phyloP scores from a whole-genome alignment of 2,329 filamentous ascomycete species.

The Colletotrichum noveboracense region DNA sequence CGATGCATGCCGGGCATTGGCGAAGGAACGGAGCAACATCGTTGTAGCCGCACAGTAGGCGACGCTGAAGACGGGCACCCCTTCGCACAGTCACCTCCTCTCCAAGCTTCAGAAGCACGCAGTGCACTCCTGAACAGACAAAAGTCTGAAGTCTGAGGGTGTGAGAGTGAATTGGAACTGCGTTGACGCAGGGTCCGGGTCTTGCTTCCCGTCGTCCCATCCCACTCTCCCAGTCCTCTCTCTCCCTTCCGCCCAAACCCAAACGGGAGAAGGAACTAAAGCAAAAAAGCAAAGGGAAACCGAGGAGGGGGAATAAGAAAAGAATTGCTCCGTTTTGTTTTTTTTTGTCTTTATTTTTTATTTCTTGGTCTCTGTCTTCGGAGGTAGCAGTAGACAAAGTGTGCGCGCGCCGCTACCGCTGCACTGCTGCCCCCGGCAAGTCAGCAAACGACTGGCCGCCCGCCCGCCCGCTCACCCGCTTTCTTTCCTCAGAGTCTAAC shows the following conservation, averaged over 20 bases:
- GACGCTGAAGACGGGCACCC: neutral
- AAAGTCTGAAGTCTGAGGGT: neutral
- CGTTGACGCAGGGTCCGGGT: neutral
- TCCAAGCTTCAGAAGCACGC: neutral
- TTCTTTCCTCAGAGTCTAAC: neutral
- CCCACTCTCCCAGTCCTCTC: neutral
- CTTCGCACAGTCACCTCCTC: constrained; percentile 1
- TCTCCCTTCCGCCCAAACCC: neutral
- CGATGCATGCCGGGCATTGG: neutral
- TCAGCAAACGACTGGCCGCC: neutral
- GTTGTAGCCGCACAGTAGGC: neutral
- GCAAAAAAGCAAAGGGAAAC: neutral
- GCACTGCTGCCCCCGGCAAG: neutral
- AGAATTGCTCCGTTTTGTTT: neutral
- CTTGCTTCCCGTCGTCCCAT: constrained; percentile 9
- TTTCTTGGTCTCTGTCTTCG: neutral
- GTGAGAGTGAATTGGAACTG: neutral
- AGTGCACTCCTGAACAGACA: neutral
- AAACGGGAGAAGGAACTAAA: neutral
- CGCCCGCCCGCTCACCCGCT: neutral
- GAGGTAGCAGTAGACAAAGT: neutral
- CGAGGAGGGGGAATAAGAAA: neutral
- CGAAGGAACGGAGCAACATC: neutral
- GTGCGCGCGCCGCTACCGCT: neutral
- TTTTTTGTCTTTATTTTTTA: neutral